Conservation (phyloP, 2,329 filamentous ascomycete species). For the Monosporascus sp. region DNA sequence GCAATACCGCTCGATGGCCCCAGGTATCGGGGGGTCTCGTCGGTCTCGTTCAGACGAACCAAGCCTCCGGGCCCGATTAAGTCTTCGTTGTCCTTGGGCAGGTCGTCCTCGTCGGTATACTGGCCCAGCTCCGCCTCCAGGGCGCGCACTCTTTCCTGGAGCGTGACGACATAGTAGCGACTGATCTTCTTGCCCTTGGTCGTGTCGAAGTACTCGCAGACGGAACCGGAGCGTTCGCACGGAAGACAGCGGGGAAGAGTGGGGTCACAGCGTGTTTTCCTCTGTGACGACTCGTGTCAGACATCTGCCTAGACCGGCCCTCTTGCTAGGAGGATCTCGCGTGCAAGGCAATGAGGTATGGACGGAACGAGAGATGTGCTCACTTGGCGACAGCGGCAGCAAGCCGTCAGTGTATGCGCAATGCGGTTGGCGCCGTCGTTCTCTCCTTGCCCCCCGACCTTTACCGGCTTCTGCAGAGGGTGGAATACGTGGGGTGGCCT, state of each 20-base stretch:
- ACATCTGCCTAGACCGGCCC: neutral
- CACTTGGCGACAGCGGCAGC: conserved; percentile 74
- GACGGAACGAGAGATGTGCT: conserved; percentile 20
- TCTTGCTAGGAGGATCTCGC: neutral
- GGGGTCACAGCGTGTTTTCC: conserved; percentile 94
- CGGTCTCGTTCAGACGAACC: conserved; percentile 76
- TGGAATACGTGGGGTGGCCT: conserved; percentile 29
- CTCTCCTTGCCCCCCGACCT: conserved; percentile 40
- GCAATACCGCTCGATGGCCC: conserved; percentile 93
- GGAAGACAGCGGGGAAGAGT: conserved; percentile 85
- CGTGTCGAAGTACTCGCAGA: conserved; percentile 94
- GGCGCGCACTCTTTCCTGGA: conserved; percentile 79
- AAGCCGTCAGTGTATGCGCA: conserved; percentile 74
- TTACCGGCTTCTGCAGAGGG: conserved; percentile 21
- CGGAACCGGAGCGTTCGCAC: conserved; percentile 84
- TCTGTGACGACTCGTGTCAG: conserved; percentile 41
- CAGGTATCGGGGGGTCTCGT: conserved; percentile 82
- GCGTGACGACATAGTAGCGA: conserved; percentile 83
- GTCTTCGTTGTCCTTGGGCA: conserved; percentile 69
- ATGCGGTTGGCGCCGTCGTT: conserved; percentile 55
- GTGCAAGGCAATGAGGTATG: neutral
- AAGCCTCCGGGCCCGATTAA: conserved; percentile 82
- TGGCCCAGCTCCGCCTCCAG: conserved; percentile 77
- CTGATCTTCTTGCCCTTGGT: conserved; percentile 80
- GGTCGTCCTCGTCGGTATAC: conserved; percentile 71